A percentile compares a stretch with the other conserved stretches of the same genome.
Evolutionary conservation across 2,329 filamentous ascomycete genomes (phyloP).

Genomic region (Cladosporium oxysporum): DNA sequence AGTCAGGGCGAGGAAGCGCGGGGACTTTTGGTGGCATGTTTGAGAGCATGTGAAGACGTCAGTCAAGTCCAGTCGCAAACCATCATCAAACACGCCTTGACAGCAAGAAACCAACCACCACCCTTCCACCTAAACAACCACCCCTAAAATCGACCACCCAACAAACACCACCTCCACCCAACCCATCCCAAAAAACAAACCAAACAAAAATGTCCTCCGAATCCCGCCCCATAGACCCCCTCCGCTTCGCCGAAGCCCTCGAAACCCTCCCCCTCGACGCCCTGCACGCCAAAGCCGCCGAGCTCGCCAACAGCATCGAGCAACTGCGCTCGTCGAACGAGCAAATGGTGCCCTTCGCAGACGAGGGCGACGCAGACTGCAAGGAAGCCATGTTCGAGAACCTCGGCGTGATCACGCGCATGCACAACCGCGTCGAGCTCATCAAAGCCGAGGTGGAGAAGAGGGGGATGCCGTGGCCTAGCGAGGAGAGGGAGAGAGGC

Average conservation of each 20-base stretch:
- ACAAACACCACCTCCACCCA: background rate
- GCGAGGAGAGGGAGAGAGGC: constrained; percentile 28
- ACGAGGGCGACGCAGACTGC: constrained; percentile 66
- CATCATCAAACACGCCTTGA: background rate
- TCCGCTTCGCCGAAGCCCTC: constrained; percentile 56
- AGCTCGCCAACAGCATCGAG: constrained; percentile 72
- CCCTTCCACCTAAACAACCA: background rate
- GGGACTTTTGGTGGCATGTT: background rate
- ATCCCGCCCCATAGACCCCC: constrained; percentile 34
- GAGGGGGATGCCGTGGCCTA: constrained; percentile 57
- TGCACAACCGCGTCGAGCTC: constrained; percentile 65
- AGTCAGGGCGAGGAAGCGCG: background rate
- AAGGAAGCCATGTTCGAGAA: constrained; percentile 74
- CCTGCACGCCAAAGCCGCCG: constrained; percentile 73
- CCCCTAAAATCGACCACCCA: background rate
- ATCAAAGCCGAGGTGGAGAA: constrained; percentile 67
- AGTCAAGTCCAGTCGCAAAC: background rate
- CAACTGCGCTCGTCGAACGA: constrained; percentile 75
- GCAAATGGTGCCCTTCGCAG: constrained; percentile 69
- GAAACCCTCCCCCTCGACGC: constrained; percentile 64
- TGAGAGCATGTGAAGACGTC: background rate
- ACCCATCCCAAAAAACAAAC: constrained; percentile 1
- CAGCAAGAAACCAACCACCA: background rate
- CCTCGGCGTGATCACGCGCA: constrained; percentile 65
- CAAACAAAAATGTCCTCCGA: constrained; percentile 23